These are phyloP conservation scores for Paraglomus brasilianum DNA, from an alignment of 192 early-diverging fungal species.

Conservation along the genomic window DNA sequence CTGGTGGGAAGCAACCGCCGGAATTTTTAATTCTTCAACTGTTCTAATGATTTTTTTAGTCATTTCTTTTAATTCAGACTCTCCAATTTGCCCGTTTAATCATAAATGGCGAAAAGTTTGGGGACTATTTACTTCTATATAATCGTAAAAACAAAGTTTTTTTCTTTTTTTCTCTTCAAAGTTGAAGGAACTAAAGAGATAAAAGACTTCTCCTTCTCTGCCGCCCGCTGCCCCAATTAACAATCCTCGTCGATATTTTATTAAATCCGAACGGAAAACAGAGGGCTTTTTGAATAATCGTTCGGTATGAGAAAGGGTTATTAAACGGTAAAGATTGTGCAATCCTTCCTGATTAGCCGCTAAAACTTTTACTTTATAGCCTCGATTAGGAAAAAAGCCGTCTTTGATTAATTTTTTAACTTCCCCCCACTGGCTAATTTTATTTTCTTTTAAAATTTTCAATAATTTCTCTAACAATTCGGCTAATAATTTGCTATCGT, in stretches of 20 bases:
- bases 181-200: slow-evolving; percentile 2
- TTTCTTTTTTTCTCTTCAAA: neutral
- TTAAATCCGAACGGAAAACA: slow-evolving; percentile 1
- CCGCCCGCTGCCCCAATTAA: neutral
- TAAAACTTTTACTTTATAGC: slow-evolving; percentile 4
- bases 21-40: neutral
- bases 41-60: neutral
- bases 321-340: neutral
- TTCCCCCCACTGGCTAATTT: slow-evolving; percentile 3
- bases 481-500: neutral
- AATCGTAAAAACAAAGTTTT: neutral
- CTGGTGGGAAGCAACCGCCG: neutral
- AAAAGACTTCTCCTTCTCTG: neutral
- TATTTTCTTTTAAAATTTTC: neutral
- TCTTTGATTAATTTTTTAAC: neutral
- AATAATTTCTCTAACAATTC: neutral
- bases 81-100: neutral
- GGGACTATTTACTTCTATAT: neutral
- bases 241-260: neutral
- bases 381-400: neutral
- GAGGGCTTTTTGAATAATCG: neutral
- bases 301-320: neutral
- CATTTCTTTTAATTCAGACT: neutral
- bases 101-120: neutral
- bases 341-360: neutral